These are phyloP conservation scores for Fraxinus xanthoxyloides DNA, from an alignment of 305 asterid species.

Conservation along the genomic window DNA sequence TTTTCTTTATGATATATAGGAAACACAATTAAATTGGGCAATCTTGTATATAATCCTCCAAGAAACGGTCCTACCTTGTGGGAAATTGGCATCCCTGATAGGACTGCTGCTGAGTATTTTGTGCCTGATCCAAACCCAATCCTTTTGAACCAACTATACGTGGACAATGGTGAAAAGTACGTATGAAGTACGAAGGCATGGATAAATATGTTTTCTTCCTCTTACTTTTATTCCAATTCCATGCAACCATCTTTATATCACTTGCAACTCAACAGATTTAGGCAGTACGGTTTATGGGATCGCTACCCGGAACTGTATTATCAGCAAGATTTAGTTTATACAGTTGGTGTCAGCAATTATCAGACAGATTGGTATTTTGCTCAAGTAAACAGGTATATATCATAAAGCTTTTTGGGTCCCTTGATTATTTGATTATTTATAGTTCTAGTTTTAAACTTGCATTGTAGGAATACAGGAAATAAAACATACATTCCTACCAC, in stretches of 20 bases:
- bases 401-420: background rate
- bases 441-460: background rate
- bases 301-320: constrained; percentile 75
- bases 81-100: constrained; percentile 90
- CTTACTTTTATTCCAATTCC: background rate
- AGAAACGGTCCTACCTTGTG: constrained; percentile 78
- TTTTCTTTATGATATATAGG: constrained; percentile 32
- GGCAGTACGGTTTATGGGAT: constrained; percentile 95
- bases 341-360: constrained; percentile 42
- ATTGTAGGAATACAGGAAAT: constrained; percentile 53
- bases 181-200: constrained; percentile 16
- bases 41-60: constrained; percentile 55
- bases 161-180: constrained; percentile 41
- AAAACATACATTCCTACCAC: constrained; percentile 64
- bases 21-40: constrained; percentile 39
- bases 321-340: constrained; percentile 52
- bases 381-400: constrained; percentile 74
- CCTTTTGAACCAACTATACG: constrained; percentile 58
- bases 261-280: constrained; percentile 37
- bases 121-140: constrained; percentile 69
- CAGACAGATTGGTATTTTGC: constrained; percentile 80
- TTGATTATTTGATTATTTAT: background rate
- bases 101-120: constrained; percentile 73
- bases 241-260: background rate
- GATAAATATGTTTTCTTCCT: background rate